Evolutionary conservation across 305 asterid species (phyloP).

Genomic region (Ilex paraguariensis): DNA sequence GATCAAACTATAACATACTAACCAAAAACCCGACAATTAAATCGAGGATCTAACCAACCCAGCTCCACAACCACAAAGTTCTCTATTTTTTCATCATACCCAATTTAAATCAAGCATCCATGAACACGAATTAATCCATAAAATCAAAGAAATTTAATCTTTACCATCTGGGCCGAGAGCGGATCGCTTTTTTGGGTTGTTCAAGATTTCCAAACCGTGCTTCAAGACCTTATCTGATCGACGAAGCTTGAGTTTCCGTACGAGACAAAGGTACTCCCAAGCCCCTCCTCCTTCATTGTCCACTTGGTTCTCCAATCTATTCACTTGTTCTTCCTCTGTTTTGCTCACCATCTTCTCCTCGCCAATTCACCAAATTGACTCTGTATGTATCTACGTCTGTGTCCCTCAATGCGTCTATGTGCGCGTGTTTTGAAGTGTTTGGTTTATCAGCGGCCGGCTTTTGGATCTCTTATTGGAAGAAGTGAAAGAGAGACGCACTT

Average conservation of each 20-base stretch:
- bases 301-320: slow-evolving; percentile 85
- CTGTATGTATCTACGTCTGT: neutral
- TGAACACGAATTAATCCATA: neutral
- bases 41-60: neutral
- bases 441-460: no score
- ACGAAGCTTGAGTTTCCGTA: slow-evolving; percentile 89
- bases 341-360: slow-evolving; percentile 70
- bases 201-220: slow-evolving; percentile 59
- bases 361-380: neutral
- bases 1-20: no score
- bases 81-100: neutral
- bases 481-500: no score
- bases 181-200: slow-evolving; percentile 74
- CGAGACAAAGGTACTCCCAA: slow-evolving; percentile 94
- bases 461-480: no score
- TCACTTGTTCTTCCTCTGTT: slow-evolving; percentile 79
- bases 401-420: neutral
- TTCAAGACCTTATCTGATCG: slow-evolving; percentile 78
- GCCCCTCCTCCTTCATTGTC: slow-evolving; percentile 96
- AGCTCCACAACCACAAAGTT: neutral
- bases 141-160: neutral
- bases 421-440: no score
- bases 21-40: neutral
- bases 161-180: slow-evolving; percentile 92
- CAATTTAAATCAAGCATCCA: neutral